These are phyloP conservation scores for Aspergillus quadrilineatus DNA, from an alignment of 2,329 filamentous ascomycete species.

Conservation along the genomic window DNA sequence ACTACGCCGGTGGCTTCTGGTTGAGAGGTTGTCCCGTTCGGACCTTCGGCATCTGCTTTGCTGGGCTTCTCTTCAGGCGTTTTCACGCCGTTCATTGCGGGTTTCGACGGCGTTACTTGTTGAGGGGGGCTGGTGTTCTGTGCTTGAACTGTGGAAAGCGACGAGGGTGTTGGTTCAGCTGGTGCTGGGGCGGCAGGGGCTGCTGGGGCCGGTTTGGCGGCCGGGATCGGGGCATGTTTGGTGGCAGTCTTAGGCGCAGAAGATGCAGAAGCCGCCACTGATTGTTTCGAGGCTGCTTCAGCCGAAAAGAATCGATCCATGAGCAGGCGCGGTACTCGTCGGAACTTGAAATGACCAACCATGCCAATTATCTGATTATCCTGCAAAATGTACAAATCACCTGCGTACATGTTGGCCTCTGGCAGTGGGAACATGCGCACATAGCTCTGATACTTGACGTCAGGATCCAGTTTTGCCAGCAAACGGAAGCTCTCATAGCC, in stretches of 20 bases:
- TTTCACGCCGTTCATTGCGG: constrained; percentile 2
- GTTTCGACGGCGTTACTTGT: not conserved
- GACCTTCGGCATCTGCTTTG: not conserved
- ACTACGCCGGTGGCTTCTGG: constrained; percentile 6
- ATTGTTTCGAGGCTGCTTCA: not conserved
- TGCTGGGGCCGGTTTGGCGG: not conserved
- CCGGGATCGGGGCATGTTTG: not conserved
- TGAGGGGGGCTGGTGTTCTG: not conserved
- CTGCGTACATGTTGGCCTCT: constrained; percentile 33
- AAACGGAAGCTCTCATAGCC: constrained; percentile 32
- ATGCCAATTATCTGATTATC: constrained; percentile 34
- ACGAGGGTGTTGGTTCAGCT: not conserved
- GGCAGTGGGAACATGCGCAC: constrained; percentile 34
- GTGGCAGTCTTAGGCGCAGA: not conserved
- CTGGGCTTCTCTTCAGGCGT: not conserved
- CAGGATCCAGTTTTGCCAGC: constrained; percentile 24
- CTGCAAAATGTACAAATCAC: constrained; percentile 43
- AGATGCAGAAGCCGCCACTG: not conserved
- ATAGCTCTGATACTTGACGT: constrained; percentile 31
- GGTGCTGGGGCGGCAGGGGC: not conserved
- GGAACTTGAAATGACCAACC: constrained; percentile 37
- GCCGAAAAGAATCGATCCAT: constrained; percentile 23
- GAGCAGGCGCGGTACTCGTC: constrained; percentile 25
- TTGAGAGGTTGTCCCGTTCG: constrained; percentile 1
- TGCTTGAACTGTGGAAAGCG: not conserved